Evolutionary conservation across 352 stramenopile species (phyloP).

Genomic region (Pythium biforme): DNA sequence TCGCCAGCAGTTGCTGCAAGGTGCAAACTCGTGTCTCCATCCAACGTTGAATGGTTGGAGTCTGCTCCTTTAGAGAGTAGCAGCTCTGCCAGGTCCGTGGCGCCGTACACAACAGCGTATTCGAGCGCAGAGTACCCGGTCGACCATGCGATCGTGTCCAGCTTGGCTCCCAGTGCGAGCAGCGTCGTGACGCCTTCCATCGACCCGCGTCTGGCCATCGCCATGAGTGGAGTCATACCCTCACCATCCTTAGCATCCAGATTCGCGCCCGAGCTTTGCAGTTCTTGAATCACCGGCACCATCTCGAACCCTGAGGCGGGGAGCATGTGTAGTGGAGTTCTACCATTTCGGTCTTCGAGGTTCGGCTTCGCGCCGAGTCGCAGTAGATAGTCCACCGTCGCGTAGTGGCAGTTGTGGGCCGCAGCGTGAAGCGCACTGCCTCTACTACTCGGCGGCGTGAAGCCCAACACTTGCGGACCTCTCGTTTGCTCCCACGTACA

Average conservation of each 20-base stretch:
- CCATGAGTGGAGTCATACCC: conserved; percentile 79
- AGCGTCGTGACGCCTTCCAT: conserved; percentile 72
- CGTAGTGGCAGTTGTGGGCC: conserved; percentile 48
- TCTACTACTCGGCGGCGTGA: conserved; percentile 54
- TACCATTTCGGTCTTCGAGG: conserved; percentile 54
- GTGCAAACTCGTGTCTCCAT: conserved; percentile 75
- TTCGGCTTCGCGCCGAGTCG: conserved; percentile 49
- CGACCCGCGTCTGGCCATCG: conserved; percentile 57
- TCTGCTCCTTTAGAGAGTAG: conserved; percentile 66
- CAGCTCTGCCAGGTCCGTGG: conserved; percentile 59
- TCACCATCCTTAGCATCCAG: conserved; percentile 62
- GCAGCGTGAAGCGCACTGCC: conserved; percentile 66
- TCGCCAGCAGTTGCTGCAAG: conserved; percentile 47
- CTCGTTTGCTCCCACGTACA: conserved; percentile 71
- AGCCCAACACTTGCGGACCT: conserved; percentile 71
- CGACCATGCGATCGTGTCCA: conserved; percentile 67
- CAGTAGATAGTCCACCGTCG: conserved; percentile 69
- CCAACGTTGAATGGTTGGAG: conserved; percentile 55
- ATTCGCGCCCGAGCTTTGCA: conserved; percentile 54
- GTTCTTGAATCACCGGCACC: conserved; percentile 57
- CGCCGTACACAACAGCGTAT: conserved; percentile 44
- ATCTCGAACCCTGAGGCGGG: conserved; percentile 41
- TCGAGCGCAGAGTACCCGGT: conserved; percentile 71
- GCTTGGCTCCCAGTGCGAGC: conserved; percentile 64
- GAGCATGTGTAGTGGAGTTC: conserved; percentile 68